Conservation (phyloP, 2,329 filamentous ascomycete species). For the Xylariaceae sp. region DNA sequence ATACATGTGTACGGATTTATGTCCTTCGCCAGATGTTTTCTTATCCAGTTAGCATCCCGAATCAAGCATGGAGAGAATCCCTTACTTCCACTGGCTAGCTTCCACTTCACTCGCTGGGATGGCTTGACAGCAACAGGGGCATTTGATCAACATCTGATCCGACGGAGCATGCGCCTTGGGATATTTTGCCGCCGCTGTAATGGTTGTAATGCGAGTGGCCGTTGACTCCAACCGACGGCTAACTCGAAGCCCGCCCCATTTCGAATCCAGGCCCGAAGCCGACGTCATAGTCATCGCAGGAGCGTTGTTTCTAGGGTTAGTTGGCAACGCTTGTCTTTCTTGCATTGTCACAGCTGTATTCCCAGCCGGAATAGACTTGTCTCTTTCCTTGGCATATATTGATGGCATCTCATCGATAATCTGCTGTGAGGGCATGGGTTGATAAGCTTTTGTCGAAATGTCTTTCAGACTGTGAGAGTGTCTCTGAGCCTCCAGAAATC, state of each 20-base stretch:
- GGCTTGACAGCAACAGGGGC: slow-evolving; percentile 12
- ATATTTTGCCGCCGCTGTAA: slow-evolving; percentile 4
- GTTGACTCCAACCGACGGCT: slow-evolving; percentile 2
- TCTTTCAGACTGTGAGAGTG: neutral
- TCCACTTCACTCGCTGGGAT: neutral
- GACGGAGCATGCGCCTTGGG: slow-evolving; percentile 2
- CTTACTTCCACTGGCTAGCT: slow-evolving; percentile 9
- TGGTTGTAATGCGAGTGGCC: slow-evolving; percentile 3
- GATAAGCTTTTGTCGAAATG: neutral
- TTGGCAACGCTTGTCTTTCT: neutral
- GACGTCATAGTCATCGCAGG: slow-evolving; percentile 1
- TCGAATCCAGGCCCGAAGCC: slow-evolving; percentile 7
- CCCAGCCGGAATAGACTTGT: neutral
- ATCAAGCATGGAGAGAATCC: neutral
- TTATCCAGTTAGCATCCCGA: slow-evolving; percentile 2
- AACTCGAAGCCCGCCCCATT: slow-evolving; percentile 6
- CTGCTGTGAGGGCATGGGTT: neutral
- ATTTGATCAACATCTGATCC: slow-evolving; percentile 8
- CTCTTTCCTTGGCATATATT: neutral
- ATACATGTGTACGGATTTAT: slow-evolving; percentile 10
- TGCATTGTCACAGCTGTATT: neutral
- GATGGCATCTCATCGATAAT: neutral
- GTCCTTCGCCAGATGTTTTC: slow-evolving; percentile 5
- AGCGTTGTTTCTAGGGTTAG: neutral
- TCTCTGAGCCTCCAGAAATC: slow-evolving; percentile 5